Percentiles rank a stretch among this genome's conserved stretches.
Evolutionary conservation across 78 protist species (phyloP).

Genomic region (Capsaspora owczarzaki): DNA sequence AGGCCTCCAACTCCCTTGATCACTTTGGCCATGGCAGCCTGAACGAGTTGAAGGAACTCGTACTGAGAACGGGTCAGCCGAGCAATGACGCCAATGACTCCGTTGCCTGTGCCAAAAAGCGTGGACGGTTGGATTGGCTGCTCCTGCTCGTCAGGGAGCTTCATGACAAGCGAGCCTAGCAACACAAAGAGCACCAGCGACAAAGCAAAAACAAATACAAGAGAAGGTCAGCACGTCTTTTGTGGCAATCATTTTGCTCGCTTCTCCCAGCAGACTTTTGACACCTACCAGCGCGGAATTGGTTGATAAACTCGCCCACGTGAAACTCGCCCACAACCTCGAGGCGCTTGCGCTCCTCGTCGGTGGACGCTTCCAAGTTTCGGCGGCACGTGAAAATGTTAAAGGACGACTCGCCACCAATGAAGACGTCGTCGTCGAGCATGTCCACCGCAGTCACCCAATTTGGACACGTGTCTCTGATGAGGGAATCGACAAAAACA

Average conservation of each 20-base stretch:
- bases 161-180: conserved; percentile 37
- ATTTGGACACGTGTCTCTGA: conserved; percentile 34
- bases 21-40: conserved; percentile 25
- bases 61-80: conserved; percentile 39
- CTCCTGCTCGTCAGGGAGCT: conserved; percentile 27
- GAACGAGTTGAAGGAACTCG: conserved; percentile 33
- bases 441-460: conserved; percentile 61
- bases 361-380: conserved; percentile 60
- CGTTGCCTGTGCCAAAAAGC: conserved; percentile 60
- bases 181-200: too few relatives aligned
- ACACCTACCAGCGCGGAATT: conserved; percentile 41
- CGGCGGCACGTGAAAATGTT: conserved; percentile 39
- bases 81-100: conserved; percentile 71
- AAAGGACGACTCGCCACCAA: conserved; percentile 69
- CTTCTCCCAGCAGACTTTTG: too few relatives aligned
- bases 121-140: conserved; percentile 28
- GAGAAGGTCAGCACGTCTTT: too few relatives aligned
- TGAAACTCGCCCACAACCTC: conserved; percentile 65
- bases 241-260: too few relatives aligned
- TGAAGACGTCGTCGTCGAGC: conserved; percentile 65
- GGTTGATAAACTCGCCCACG: conserved; percentile 69
- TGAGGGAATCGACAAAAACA: neutral
- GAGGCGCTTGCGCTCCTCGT: conserved; percentile 59
- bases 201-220: neutral
- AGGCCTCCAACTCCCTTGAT: conserved; percentile 73